Evolutionary conservation across 164 flowering plant species (phyloP).

Genomic region (grape (Vitis vinifera)): DNA sequence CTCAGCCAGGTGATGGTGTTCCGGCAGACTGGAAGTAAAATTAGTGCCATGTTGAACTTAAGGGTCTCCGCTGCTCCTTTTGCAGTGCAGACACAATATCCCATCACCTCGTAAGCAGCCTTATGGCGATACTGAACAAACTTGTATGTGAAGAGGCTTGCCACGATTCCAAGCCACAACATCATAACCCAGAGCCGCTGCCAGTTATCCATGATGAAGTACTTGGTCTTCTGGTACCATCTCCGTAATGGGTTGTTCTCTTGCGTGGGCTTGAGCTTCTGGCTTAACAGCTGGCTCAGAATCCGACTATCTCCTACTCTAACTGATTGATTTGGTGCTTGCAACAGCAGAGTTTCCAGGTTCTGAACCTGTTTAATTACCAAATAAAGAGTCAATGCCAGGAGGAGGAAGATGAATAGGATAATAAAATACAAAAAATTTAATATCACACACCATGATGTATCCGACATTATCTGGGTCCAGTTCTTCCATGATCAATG

Average conservation of each 20-base stretch:
- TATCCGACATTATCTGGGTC: constrained; percentile 45
- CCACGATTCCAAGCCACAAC: constrained; percentile 28
- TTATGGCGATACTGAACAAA: constrained; percentile 45
- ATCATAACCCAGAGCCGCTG: constrained; percentile 35
- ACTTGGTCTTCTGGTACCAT: constrained; percentile 32
- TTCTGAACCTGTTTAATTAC: constrained; percentile 29
- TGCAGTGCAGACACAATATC: constrained; percentile 63
- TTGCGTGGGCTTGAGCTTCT: constrained; percentile 33
- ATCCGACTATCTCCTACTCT: constrained; percentile 29
- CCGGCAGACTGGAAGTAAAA: constrained; percentile 67
- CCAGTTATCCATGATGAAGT: constrained; percentile 43
- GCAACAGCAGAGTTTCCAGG: constrained; percentile 37
- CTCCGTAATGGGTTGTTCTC: constrained; percentile 33
- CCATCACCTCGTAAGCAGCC: constrained; percentile 52
- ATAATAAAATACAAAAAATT: no score
- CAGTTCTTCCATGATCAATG: constrained; percentile 51
- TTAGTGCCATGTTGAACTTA: constrained; percentile 76
- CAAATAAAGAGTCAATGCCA: no score
- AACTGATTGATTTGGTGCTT: constrained; percentile 34
- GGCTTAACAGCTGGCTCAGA: constrained; percentile 41
- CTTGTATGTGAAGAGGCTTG: constrained; percentile 38
- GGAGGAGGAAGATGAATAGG: no score
- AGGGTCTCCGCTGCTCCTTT: constrained; percentile 71
- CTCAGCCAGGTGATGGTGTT: constrained; percentile 81
- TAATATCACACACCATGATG: constrained; percentile 32